Conservation (phyloP, 371 early-diverging fungal genomes). For the Mucor racemosus region DNA sequence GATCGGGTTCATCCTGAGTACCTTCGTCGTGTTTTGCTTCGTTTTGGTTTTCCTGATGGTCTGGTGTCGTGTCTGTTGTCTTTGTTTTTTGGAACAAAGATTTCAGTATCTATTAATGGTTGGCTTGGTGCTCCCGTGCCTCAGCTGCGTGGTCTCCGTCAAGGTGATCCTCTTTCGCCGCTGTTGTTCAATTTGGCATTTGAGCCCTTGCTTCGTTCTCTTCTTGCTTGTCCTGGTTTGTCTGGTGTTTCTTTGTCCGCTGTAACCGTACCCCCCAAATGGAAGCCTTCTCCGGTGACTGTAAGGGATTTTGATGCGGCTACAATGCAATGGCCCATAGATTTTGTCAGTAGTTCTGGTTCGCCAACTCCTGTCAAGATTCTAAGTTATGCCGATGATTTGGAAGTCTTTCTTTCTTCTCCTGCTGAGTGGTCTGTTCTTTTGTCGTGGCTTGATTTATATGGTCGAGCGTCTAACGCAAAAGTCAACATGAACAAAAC, state of each 20-base stretch:
- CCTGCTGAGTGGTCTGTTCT: not conserved
- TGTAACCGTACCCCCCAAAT: not conserved
- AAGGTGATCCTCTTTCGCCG: conserved; percentile 29
- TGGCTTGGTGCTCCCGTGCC: conserved; percentile 7
- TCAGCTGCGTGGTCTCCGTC: conserved; percentile 26
- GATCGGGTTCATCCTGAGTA: conserved; percentile 33
- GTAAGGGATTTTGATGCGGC: not conserved
- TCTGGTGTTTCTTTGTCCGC: not conserved
- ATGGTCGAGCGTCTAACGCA: conserved; percentile 18
- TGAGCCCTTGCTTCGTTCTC: conserved; percentile 26
- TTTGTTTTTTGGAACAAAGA: conserved; percentile 11
- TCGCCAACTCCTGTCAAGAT: not conserved
- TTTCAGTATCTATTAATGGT: conserved; percentile 21
- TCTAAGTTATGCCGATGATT: not conserved
- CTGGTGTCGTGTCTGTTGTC: not conserved
- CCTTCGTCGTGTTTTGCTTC: not conserved
- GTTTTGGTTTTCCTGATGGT: conserved; percentile 15
- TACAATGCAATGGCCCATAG: not conserved
- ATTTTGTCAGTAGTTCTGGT: not conserved
- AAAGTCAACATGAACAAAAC: conserved; percentile 20
- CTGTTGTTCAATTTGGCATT: conserved; percentile 29
- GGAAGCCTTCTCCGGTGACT: not conserved
- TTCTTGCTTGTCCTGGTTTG: conserved; percentile 1
- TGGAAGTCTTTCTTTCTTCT: not conserved
- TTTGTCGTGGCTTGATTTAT: not conserved